These are phyloP conservation scores for Paraphaeosphaeria minitans DNA, from an alignment of 2,329 filamentous ascomycete genomes.

Conservation along the genomic window DNA sequence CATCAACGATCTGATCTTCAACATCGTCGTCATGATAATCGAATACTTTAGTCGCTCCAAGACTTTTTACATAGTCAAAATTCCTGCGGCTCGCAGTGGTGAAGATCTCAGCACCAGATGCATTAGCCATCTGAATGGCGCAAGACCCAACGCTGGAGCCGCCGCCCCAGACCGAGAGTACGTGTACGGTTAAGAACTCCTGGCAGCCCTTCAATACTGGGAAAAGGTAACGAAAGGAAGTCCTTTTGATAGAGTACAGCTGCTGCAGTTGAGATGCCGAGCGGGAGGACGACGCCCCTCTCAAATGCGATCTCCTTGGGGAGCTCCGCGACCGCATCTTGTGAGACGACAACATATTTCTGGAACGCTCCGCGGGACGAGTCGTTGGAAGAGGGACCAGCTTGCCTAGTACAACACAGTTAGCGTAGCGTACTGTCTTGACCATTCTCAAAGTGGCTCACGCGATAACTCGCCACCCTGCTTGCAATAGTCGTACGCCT, in stretches of 20 bases:
- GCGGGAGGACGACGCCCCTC: background rate
- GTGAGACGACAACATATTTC: background rate
- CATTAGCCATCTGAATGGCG: slow-evolving; percentile 46
- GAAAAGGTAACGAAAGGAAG: slow-evolving; percentile 3
- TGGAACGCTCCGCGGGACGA: background rate
- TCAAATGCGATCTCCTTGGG: background rate
- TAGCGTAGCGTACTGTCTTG: background rate
- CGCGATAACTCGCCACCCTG: background rate
- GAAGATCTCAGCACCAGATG: slow-evolving; percentile 44
- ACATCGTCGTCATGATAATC: background rate
- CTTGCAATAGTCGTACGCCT: background rate
- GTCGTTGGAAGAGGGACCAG: background rate
- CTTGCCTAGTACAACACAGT: background rate
- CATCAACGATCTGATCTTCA: background rate
- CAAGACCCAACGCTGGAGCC: slow-evolving; percentile 43
- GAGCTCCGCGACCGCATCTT: background rate
- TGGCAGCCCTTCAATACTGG: background rate
- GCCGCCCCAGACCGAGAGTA: slow-evolving; percentile 53
- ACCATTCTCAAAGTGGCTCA: background rate
- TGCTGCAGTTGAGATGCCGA: background rate
- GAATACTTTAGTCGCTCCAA: slow-evolving; percentile 14
- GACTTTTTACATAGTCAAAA: slow-evolving; percentile 10
- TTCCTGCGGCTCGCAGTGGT: slow-evolving; percentile 33
- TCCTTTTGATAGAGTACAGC: background rate
- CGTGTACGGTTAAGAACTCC: slow-evolving; percentile 25